phyloP scores from a whole-genome alignment of 2,329 filamentous ascomycete species.

The Alternaria incomplexa region DNA sequence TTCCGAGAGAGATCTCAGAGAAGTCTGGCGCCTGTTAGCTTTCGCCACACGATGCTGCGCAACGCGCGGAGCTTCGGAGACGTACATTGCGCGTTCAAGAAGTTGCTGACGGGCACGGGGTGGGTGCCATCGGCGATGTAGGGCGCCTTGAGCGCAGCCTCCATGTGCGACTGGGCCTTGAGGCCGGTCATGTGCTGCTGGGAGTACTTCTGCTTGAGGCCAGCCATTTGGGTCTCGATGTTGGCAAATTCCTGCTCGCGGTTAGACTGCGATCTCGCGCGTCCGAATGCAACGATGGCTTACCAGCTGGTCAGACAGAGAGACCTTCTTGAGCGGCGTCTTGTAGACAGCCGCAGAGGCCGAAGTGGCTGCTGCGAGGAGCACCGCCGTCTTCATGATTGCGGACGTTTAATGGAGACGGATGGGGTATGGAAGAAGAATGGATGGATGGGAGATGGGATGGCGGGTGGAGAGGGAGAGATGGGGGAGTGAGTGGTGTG shows the following conservation, averaged over 20 bases:
- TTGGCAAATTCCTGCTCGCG: constrained; percentile 70
- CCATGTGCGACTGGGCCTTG: constrained; percentile 70
- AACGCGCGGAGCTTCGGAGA: constrained; percentile 19
- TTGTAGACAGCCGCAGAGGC: constrained; percentile 89
- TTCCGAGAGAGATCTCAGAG: constrained; percentile 92
- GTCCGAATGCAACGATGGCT: constrained; percentile 47
- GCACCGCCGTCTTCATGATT: constrained; percentile 82
- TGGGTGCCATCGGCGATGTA: constrained; percentile 72
- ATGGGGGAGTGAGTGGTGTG: constrained; percentile 9
- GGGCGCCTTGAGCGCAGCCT: constrained; percentile 80
- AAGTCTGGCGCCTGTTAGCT: constrained; percentile 68
- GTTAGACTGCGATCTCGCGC: constrained; percentile 6
- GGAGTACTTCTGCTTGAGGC: constrained; percentile 87
- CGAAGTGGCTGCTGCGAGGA: constrained; percentile 80
- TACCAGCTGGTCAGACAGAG: constrained; percentile 90
- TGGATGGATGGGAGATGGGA: constrained; percentile 12
- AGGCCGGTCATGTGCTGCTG: constrained; percentile 72
- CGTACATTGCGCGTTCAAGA: constrained; percentile 98
- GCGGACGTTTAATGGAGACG: constrained; percentile 8
- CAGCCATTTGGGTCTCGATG: constrained; percentile 80
- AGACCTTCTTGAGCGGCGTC: constrained; percentile 97
- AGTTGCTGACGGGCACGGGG: constrained; percentile 91
- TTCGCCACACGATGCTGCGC: neutral
- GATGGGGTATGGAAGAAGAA: constrained; percentile 5
- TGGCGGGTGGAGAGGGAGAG: constrained; percentile 6